Conservation (phyloP, 2,329 filamentous ascomycete species). For the Rachicladosporium sp. region DNA sequence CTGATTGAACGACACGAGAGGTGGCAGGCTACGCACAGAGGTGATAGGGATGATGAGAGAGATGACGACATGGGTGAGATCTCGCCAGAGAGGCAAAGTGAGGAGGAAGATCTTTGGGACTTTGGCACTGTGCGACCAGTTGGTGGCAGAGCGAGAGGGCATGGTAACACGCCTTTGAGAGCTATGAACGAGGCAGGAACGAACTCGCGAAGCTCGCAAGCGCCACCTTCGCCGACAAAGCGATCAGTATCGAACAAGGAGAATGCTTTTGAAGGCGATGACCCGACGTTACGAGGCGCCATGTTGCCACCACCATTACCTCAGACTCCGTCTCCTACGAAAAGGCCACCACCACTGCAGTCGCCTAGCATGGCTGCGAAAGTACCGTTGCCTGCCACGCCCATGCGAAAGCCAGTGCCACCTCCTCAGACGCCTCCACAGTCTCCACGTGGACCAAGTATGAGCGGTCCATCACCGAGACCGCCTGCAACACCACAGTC, state of each 20-base stretch:
- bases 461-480: conserved; percentile 17
- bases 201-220: conserved; percentile 49
- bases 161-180: conserved; percentile 46
- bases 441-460: conserved; percentile 16
- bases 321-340: conserved; percentile 31
- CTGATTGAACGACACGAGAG: conserved; percentile 82
- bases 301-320: conserved; percentile 25
- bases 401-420: conserved; percentile 28
- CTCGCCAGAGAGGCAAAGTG: conserved; percentile 32
- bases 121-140: conserved; percentile 88
- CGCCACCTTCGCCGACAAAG: conserved; percentile 29
- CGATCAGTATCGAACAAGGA: conserved; percentile 22
- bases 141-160: conserved; percentile 28
- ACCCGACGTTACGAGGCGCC: conserved; percentile 16
- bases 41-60: conserved; percentile 44
- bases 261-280: conserved; percentile 16
- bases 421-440: conserved; percentile 23
- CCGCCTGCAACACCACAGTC: conserved; percentile 21
- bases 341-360: conserved; percentile 22
- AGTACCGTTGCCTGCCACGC: conserved; percentile 34
- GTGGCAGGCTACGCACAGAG: conserved; percentile 72
- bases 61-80: conserved; percentile 39
- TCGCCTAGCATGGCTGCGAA: conserved; percentile 30
- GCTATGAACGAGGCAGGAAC: conserved; percentile 70
- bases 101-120: conserved; percentile 89